Evolutionary conservation across 2,329 filamentous ascomycete genomes (phyloP).

Genomic region (Sclerotinia trifoliorum): DNA sequence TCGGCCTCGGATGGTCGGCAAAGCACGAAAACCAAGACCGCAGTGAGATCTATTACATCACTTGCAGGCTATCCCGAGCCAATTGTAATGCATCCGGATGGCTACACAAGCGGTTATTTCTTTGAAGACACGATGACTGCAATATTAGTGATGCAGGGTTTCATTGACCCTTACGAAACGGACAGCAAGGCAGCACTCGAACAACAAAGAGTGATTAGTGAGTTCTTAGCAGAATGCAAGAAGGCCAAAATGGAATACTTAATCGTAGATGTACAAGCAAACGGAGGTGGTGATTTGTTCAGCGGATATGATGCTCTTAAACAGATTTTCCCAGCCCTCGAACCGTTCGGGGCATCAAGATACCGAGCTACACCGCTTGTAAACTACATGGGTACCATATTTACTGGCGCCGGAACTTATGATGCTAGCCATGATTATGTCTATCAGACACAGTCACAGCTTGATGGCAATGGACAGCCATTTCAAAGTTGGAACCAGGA

Average conservation of each 20-base stretch:
- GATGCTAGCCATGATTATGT: background rate
- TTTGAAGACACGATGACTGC: conserved; percentile 28
- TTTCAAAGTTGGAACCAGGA: conserved; percentile 27
- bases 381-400: conserved; percentile 20
- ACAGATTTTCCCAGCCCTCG: conserved; percentile 37
- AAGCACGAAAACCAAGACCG: background rate
- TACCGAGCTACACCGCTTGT: conserved; percentile 23
- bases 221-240: conserved; percentile 17
- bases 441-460: conserved; percentile 4
- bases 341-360: conserved; percentile 44
- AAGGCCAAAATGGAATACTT: conserved; percentile 19
- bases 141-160: conserved; percentile 28
- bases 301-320: conserved; percentile 51
- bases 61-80: conserved; percentile 26
- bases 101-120: conserved; percentile 31
- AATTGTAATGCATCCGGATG: conserved; percentile 24
- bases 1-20: background rate
- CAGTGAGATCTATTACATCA: conserved; percentile 10
- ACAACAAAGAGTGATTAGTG: conserved; percentile 17
- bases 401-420: conserved; percentile 11
- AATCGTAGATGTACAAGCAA: conserved; percentile 55
- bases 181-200: background rate
- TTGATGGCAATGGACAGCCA: conserved; percentile 25
- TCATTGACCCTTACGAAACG: conserved; percentile 30
- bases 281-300: conserved; percentile 55